Evolutionary conservation across 2,329 filamentous ascomycete genomes (phyloP), one percentile per base, ranked within the genome.

Genomic region (Aspergillus costaricaensis): DNA sequence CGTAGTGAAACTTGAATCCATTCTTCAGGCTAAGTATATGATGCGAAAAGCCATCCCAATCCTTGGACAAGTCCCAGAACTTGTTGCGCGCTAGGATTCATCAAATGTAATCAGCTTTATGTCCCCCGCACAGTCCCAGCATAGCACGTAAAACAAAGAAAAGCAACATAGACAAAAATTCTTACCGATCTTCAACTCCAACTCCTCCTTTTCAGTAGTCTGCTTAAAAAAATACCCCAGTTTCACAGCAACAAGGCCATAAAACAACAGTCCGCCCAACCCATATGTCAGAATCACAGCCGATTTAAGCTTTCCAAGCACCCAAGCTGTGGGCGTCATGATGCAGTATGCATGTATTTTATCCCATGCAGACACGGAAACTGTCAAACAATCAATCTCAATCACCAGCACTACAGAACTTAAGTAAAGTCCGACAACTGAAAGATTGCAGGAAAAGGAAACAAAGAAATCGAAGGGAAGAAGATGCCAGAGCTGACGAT

Each of bases 1-100:
- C 74, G 65, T 86, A 86, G 68, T 87, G 85, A 27, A 87, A 79
- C 64, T 80, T 81, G 62, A 81, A 74, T 0, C 82, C 81, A 60
- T 76, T 79, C 39, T 74, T 74, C 14, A 85, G 74, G 47, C 74
- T 80, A 62, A 83, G 75, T 65, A 86, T 84, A 27, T 78, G 74
- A 69, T 87, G 85, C 21, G 72, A 76, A 44, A 85, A 76, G 15
- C 77, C 79, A 10, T 75, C 74, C 36, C 78, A 77, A n/a, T 77
- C 70, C 54, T 79, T 77, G 12, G 79, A 79, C 8, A 86, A 75
- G 62, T 82, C 80, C 85, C 85, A 87, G 65, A 85, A 77, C 41
- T 77, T 76, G 62, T 83, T 74, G 64, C 80, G 80, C 56, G 82
- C 85, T 86, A 19, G 21, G 7, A 17, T 32, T 25, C 17, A 41